Conservation (phyloP, 768 basidiomycete genomes). For the Lactarius vividus region DNA sequence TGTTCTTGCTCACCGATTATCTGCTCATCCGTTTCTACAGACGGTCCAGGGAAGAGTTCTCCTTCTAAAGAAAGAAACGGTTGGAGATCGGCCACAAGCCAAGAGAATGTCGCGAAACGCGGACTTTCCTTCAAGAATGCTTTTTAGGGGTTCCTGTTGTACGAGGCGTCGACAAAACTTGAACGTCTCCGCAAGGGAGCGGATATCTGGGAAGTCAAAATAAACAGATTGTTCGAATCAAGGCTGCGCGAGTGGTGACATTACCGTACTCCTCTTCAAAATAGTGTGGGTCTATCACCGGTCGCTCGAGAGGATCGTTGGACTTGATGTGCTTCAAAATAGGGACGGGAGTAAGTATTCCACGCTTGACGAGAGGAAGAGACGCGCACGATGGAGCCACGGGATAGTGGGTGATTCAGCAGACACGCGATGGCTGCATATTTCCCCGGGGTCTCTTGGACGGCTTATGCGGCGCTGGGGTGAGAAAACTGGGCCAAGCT, state of each 20-base stretch:
- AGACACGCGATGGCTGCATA: background rate
- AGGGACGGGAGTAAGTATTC: background rate
- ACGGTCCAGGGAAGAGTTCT: constrained; percentile 21
- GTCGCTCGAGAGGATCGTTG: constrained; percentile 19
- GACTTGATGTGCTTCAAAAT: constrained; percentile 24
- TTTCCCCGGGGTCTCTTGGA: constrained; percentile 14
- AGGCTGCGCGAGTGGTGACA: background rate
- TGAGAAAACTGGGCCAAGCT: background rate
- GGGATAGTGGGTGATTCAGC: constrained; percentile 21
- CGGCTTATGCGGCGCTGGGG: background rate
- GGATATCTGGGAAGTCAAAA: constrained; percentile 11
- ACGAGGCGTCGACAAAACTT: constrained; percentile 28
- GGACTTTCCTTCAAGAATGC: constrained; percentile 16
- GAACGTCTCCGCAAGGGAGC: constrained; percentile 23
- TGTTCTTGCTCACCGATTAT: constrained; percentile 12
- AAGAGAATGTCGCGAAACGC: background rate
- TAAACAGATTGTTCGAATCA: background rate
- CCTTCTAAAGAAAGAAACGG: constrained; percentile 4
- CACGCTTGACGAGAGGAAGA: background rate
- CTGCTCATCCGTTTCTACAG: constrained; percentile 22
- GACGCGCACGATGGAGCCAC: constrained; percentile 27
- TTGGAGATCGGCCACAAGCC: background rate
- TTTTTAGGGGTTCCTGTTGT: constrained; percentile 28
- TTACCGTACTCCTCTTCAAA: constrained; percentile 28
- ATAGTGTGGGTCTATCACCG: constrained; percentile 27